These are phyloP conservation scores for Hypoxylon sp. DNA, from an alignment of 2,329 filamentous ascomycete species.

Conservation along the genomic window DNA sequence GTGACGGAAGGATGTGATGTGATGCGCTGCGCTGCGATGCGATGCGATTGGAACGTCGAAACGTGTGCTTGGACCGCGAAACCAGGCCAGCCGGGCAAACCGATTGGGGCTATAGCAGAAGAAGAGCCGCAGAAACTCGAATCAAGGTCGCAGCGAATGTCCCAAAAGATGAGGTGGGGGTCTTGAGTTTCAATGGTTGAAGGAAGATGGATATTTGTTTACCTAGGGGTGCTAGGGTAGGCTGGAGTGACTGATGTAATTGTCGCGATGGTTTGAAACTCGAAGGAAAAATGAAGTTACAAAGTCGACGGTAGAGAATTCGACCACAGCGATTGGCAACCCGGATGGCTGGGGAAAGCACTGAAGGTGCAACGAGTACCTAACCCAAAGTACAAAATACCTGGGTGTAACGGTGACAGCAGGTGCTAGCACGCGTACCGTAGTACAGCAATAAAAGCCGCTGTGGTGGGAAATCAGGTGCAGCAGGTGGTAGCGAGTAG, in stretches of 20 bases:
- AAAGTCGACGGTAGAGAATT: slow-evolving; percentile 15
- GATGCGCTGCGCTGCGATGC: slow-evolving; percentile 27
- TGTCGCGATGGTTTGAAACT: slow-evolving; percentile 20
- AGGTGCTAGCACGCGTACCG: not conserved
- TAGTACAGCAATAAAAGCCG: not conserved
- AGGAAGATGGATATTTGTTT: not conserved
- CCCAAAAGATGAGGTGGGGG: slow-evolving; percentile 29
- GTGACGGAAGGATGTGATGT: slow-evolving; percentile 28
- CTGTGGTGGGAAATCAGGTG: slow-evolving; percentile 9
- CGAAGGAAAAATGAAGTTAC: slow-evolving; percentile 4
- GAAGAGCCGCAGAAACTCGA: slow-evolving; percentile 16
- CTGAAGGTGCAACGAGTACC: slow-evolving; percentile 1
- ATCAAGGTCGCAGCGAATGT: slow-evolving; percentile 27
- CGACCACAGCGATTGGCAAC: slow-evolving; percentile 10
- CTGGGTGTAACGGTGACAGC: not conserved
- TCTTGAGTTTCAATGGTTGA: not conserved
- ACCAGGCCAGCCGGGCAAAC: slow-evolving; percentile 23
- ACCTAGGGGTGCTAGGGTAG: not conserved
- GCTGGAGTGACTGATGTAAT: slow-evolving; percentile 2
- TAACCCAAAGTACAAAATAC: not conserved
- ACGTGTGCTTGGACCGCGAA: slow-evolving; percentile 45
- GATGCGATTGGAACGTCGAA: slow-evolving; percentile 41
- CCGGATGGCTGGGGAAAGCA: slow-evolving; percentile 35
- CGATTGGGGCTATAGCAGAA: slow-evolving; percentile 8
- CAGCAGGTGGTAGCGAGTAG: slow-evolving; percentile 12